Evolutionary conservation across 2,329 filamentous ascomycete species (phyloP), one percentile per base, ranked within the genome.

Genomic region (Dothideomycetes sp.): DNA sequence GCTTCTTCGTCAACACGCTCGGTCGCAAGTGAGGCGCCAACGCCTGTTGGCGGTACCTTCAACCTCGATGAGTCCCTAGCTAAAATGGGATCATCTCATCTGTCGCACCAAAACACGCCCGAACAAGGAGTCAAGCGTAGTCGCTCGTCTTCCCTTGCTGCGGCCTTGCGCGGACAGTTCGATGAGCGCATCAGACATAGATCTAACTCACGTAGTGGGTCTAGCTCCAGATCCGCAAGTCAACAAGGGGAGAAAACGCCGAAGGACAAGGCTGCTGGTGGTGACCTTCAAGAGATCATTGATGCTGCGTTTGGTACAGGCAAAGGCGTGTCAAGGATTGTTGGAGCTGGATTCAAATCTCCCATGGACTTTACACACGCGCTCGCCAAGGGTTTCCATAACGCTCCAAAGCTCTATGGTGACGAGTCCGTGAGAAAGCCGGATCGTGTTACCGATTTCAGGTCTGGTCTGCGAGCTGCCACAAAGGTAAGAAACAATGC

Each of bases 321-420:
- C 8, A 59, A 61, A 43, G 60, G 60, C 6, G 51, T 62, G 8
- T 47, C 53, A n/a, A 53, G 53, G 17, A 61, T 63, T 22, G 47
- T 61, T 4, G 55, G 55, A 10, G 58, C 60, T 15, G 57, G 57
- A 11, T 52, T 30, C 50, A 45, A 49, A 33, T 72, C 75, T 0
- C 80, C 80, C 0, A 71, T 80, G 48, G 71, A 80, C 49, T 56
- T 82, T 2, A 68, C 71, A 0, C 60, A 82, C 28, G 75, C 76
- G 0, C 54, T 83, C 2, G 76, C 76, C 1, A 78, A 82, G 53
- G 80, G 79, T 1, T 82, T 83, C 47, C 79, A 83, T 55, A 84
- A 84, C 48, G 78, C 77, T 0, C 80, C 80, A 1, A 71, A 78
- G 2, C 65, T 84, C 0, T 84, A 84, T 49, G 80, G 79, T 11